Base-by-base conservation (phyloP, 495 filamentous ascomycete species). In the Tuber brumale region DNA sequence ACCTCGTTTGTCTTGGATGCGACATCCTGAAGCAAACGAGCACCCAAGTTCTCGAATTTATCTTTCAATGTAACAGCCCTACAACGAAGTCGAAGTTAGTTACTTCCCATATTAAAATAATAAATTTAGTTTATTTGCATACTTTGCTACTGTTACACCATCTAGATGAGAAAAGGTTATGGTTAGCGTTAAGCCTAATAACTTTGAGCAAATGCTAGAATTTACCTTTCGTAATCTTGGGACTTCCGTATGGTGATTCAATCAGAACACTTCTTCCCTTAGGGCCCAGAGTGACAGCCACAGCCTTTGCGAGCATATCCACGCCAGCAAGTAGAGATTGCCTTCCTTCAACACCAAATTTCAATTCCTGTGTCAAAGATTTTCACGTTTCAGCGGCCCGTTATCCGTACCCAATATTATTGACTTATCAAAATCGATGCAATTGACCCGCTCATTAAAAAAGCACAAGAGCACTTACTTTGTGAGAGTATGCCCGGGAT, bases 41-140 rank as follows among this genome's bases (percentile, higher is more conserved):
- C 96, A 85, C 95, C 95, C 80, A 99, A 92, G 88, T 99, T 98
- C 87, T 99, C 96, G 86, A 97, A 99, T 86, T 99, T 99, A 88
- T 99, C 95, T 89, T 99, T 90, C 70, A 99, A 89, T 78, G 89
- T 90, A 81, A 99, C 93, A 74, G 94, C 94, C 86, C 90, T 75
- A 70, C 69, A 43, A 72, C 69, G 73, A 74, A 0, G 27, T 85
- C 69, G 73, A 74, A 0, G 27, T 85, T 75, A 83, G 77, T 76
- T 69, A 61, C 73, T 75, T 48, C 31, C 35, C 76, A 75, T 51
- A 77, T 61, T 27, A 41, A 39, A 35, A 2, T 27, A 43, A 18
- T 1, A 23, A 41, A 39, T 44, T 43, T 0, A n/a, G 57, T 31
- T 31, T 35, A 43, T 42, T 23, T 57, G 42, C 43, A n/a, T 81